Percentiles rank a stretch among this genome's conserved stretches.
Conservation (phyloP, 2,329 filamentous ascomycete genomes). For the Fusarium burgessii region DNA sequence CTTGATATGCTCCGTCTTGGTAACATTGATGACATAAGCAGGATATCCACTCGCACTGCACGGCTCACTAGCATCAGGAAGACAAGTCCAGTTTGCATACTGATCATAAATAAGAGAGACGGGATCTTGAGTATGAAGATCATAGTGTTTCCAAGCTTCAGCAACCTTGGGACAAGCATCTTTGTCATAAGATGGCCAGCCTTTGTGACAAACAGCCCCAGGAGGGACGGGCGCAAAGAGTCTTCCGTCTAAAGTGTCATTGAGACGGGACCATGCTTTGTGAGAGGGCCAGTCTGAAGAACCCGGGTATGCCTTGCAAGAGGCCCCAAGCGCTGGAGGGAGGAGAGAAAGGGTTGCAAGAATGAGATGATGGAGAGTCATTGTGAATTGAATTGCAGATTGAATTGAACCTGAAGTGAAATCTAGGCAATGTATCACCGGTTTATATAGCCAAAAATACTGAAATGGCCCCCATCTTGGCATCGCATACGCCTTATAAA, state of each 20-base stretch:
- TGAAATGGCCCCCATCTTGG: neutral
- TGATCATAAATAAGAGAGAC: constrained; percentile 54
- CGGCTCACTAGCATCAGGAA: constrained; percentile 54
- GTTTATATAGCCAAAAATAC: constrained; percentile 15
- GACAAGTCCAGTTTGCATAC: constrained; percentile 63
- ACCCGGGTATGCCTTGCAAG: constrained; percentile 62
- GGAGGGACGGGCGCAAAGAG: constrained; percentile 58
- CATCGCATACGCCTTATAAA: neutral
- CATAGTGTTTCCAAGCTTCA: constrained; percentile 46
- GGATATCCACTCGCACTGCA: constrained; percentile 53
- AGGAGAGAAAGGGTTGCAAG: constrained; percentile 8
- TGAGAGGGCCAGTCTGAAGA: constrained; percentile 61
- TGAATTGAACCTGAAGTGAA: fast-evolving
- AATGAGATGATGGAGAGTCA: constrained; percentile 13
- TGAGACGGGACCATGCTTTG: constrained; percentile 59
- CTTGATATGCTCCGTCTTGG: constrained; percentile 50
- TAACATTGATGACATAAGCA: constrained; percentile 54
- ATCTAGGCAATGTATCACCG: fast-evolving
- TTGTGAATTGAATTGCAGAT: neutral
- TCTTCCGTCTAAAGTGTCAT: constrained; percentile 57
- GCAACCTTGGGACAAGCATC: constrained; percentile 47
- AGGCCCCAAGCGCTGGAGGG: neutral
- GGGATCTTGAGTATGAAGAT: constrained; percentile 47
- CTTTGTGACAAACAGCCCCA: constrained; percentile 48
- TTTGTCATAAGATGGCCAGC: constrained; percentile 43